Evolutionary conservation across 208 protist species (phyloP).

Genomic region (Trypanosoma vivax): DNA sequence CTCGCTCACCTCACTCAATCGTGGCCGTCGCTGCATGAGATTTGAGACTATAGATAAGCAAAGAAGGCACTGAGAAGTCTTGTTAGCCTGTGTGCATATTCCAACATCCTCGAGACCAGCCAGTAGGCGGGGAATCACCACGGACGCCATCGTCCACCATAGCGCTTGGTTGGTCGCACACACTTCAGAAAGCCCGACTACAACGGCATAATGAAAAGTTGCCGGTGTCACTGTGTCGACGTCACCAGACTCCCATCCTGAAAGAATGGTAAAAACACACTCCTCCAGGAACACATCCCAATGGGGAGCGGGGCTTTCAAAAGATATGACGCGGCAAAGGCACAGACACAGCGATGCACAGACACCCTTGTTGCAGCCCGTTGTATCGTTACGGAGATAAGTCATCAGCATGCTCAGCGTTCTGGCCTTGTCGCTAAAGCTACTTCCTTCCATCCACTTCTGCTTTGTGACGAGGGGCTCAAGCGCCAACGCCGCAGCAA

Average conservation of each 20-base stretch:
- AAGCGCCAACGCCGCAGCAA: conserved; percentile 38
- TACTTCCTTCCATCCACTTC: conserved; percentile 27
- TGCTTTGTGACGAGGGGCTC: conserved; percentile 31
- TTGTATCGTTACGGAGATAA: conserved; percentile 1
- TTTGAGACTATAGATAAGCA: conserved; percentile 19
- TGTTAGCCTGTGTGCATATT: not conserved
- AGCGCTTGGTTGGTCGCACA: conserved; percentile 10
- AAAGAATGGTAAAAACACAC: conserved; percentile 8
- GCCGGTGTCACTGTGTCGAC: too few relatives aligned
- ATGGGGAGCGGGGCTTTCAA: conserved; percentile 34
- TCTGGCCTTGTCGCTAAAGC: conserved; percentile 38
- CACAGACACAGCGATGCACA: conserved; percentile 19
- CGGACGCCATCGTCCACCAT: conserved; percentile 31
- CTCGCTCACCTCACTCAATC: conserved; percentile 22
- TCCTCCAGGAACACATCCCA: conserved; percentile 28
- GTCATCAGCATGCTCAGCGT: conserved; percentile 17
- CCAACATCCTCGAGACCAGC: not conserved
- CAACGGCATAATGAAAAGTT: not conserved
- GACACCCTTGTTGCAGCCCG: conserved; percentile 8
- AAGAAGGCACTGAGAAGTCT: too few relatives aligned
- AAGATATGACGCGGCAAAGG: conserved; percentile 23
- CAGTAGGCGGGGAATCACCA: conserved; percentile 19
- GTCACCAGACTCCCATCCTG: not conserved
- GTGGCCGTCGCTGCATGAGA: conserved; percentile 32
- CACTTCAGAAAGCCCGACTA: conserved; percentile 5